phyloP scores from a whole-genome alignment of 805 yeast genomes.

The Barnettozyma sucrosica region DNA sequence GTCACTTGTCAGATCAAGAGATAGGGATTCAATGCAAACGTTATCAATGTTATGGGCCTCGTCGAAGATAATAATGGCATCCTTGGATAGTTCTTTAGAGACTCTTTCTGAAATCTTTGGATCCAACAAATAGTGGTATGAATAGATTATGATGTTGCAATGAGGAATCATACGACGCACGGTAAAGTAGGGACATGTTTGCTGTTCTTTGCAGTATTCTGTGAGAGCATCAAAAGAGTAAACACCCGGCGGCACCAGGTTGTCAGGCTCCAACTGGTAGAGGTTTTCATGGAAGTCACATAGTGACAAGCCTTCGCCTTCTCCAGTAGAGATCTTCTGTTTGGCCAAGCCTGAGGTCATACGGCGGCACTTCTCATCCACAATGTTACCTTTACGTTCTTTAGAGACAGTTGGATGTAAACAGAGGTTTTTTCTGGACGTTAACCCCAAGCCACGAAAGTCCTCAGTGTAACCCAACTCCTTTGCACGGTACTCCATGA shows the following conservation, averaged over 20 bases:
- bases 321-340: slow-evolving; percentile 46
- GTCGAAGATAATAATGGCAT: slow-evolving; percentile 90
- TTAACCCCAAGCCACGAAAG: slow-evolving; percentile 88
- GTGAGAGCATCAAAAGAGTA: slow-evolving; percentile 85
- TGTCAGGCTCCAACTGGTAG: slow-evolving; percentile 79
- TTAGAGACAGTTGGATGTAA: slow-evolving; percentile 81
- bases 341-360: slow-evolving; percentile 89
- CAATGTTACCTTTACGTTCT: slow-evolving; percentile 86
- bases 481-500: slow-evolving; percentile 80
- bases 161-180: slow-evolving; percentile 96
- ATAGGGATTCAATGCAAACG: slow-evolving; percentile 93
- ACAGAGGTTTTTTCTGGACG: slow-evolving; percentile 92
- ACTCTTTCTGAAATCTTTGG: slow-evolving; percentile 97
- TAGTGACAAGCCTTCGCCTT: slow-evolving; percentile 48
- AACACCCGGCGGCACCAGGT: slow-evolving; percentile 87
- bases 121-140: slow-evolving; percentile 92
- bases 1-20: slow-evolving; percentile 89
- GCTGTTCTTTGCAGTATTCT: slow-evolving; percentile 68
- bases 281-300: slow-evolving; percentile 92
- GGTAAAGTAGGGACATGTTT: slow-evolving; percentile 93
- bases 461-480: slow-evolving; percentile 86
- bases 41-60: slow-evolving; percentile 99
- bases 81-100: slow-evolving; percentile 84
- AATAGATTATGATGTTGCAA: slow-evolving; percentile 91
- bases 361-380: slow-evolving; percentile 93